Percentiles rank a stretch among this genome's conserved stretches.
Evolutionary conservation across 352 stramenopile genomes (phyloP).

Genomic region (Globisporangium abappressorium): DNA sequence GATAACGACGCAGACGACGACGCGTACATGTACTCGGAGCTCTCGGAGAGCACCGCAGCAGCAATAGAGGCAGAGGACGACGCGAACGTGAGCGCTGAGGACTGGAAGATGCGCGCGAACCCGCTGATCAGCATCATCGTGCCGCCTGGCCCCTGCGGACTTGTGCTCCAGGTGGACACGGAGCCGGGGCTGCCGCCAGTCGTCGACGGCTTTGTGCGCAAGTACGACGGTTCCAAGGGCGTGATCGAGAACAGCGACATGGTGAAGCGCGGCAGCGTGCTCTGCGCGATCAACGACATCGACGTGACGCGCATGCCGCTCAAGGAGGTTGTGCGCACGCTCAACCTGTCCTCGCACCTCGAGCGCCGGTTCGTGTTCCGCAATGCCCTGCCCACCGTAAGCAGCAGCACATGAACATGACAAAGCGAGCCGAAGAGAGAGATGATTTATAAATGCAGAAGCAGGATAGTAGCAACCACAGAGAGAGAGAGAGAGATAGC

Average conservation of each 20-base stretch:
- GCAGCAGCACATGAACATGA: neutral
- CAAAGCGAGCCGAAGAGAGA: neutral
- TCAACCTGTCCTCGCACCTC: slow-evolving; percentile 71
- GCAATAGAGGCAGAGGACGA: slow-evolving; percentile 34
- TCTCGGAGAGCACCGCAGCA: slow-evolving; percentile 5
- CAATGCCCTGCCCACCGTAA: slow-evolving; percentile 18
- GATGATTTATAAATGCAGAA: slow-evolving; percentile 9
- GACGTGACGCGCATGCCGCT: slow-evolving; percentile 66
- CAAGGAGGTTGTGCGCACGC: slow-evolving; percentile 63
- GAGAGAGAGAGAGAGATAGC: neutral
- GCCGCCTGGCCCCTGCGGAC: slow-evolving; percentile 62
- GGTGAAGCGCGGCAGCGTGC: slow-evolving; percentile 56
- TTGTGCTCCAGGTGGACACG: slow-evolving; percentile 61
- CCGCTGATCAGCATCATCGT: slow-evolving; percentile 71
- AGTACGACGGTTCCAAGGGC: slow-evolving; percentile 61
- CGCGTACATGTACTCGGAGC: slow-evolving; percentile 15
- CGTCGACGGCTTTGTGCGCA: slow-evolving; percentile 74
- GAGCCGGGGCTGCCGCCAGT: slow-evolving; percentile 31
- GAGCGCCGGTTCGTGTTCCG: slow-evolving; percentile 75
- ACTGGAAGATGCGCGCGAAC: slow-evolving; percentile 66
- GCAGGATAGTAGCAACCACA: slow-evolving; percentile 3
- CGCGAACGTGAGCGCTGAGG: slow-evolving; percentile 49
- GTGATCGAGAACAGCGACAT: slow-evolving; percentile 76
- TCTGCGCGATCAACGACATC: slow-evolving; percentile 80
- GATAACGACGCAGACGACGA: neutral